Evolutionary conservation across 257 asterid genomes (phyloP).

Genomic region (Ophiorrhiza pumila): DNA sequence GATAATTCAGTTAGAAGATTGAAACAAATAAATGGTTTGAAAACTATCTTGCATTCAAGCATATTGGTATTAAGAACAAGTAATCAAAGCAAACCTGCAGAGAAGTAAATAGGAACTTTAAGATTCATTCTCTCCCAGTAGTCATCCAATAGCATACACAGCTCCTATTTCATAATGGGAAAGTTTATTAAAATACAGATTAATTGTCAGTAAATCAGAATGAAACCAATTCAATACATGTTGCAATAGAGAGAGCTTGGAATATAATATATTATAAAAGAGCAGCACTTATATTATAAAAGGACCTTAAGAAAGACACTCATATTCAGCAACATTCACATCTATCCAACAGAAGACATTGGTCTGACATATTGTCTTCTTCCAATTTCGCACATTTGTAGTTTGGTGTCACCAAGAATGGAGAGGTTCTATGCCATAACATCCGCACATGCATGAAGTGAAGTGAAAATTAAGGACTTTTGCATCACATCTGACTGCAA

Average conservation of each 20-base stretch:
- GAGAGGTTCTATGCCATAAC: not conserved
- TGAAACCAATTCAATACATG: not conserved
- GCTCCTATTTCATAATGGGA: slow-evolving; percentile 51
- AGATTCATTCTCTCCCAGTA: slow-evolving; percentile 92
- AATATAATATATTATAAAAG: not conserved
- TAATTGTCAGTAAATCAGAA: not conserved
- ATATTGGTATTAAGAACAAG: too few species aligned
- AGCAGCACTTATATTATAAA: too few species aligned
- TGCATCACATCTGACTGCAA: not conserved
- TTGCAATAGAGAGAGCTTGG: not conserved
- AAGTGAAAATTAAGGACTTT: not conserved
- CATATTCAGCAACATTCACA: too few species aligned
- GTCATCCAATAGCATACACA: slow-evolving; percentile 88
- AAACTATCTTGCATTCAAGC: not conserved
- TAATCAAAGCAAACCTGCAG: too few species aligned
- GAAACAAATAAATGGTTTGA: not conserved
- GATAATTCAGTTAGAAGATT: not conserved
- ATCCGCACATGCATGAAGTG: not conserved
- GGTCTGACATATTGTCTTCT: too few species aligned
- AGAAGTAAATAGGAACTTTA: slow-evolving; percentile 82
- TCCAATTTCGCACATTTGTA: not conserved
- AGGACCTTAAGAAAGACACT: too few species aligned
- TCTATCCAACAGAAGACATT: too few species aligned
- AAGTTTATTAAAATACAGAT: slow-evolving; percentile 6
- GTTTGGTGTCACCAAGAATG: not conserved